A percentile compares a stretch with the other conserved stretches of the same genome.
phyloP scores from a whole-genome alignment of 2,329 filamentous ascomycete species.

The Sarocladium strictum region DNA sequence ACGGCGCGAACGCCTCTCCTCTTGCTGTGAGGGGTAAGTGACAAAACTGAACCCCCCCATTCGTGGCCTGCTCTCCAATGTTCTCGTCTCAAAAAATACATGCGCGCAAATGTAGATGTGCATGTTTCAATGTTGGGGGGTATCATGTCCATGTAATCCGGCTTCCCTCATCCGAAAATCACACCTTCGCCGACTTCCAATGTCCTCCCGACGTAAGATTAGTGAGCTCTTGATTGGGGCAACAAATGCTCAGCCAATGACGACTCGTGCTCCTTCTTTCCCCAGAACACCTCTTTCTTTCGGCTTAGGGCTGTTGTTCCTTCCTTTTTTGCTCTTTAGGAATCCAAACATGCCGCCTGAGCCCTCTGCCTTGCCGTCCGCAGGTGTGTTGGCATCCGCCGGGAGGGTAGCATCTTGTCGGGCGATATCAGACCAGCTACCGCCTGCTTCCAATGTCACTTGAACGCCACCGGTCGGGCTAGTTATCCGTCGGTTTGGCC shows the following conservation, averaged over 20 bases:
- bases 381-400: constrained; percentile 52
- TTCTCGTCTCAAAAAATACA: too few species aligned
- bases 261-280: constrained; percentile 85
- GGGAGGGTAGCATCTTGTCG: constrained; percentile 74
- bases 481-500: constrained; percentile 62
- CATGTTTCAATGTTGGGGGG: constrained; percentile 2
- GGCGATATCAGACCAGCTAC: constrained; percentile 87
- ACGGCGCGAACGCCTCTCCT: neutral
- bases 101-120: neutral
- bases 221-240: neutral
- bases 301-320: constrained; percentile 88
- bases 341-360: constrained; percentile 88
- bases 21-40: neutral
- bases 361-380: constrained; percentile 46
- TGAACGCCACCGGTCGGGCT: constrained; percentile 81
- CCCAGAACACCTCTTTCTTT: constrained; percentile 90
- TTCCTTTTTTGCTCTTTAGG: constrained; percentile 79
- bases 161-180: neutral
- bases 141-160: constrained; percentile 8
- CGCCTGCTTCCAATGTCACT: constrained; percentile 81
- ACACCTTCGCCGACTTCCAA: neutral
- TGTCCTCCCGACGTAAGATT: neutral
- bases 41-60: neutral
- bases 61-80: neutral
- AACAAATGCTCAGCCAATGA: constrained; percentile 54